These are phyloP conservation scores for Lasiodiplodia hormozganensis DNA, from an alignment of 2,329 filamentous ascomycete species.

Conservation along the genomic window DNA sequence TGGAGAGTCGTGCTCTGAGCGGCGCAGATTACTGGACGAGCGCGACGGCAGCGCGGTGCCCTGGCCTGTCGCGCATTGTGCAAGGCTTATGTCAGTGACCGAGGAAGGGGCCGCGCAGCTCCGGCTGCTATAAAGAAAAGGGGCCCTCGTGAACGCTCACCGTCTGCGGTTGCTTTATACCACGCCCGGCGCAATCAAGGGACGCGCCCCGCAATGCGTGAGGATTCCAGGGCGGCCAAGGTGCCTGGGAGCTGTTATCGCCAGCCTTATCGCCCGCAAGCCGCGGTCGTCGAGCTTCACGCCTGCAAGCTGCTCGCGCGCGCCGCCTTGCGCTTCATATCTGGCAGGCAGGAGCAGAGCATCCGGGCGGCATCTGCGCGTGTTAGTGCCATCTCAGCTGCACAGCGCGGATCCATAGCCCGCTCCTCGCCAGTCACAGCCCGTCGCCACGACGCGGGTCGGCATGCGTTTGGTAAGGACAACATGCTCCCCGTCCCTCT, in stretches of 20 bases:
- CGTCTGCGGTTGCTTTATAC: conserved; percentile 15
- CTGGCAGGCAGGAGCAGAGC: not conserved
- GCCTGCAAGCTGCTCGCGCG: not conserved
- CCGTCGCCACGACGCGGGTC: conserved; percentile 12
- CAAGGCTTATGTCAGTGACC: conserved; percentile 28
- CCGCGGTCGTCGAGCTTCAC: conserved; percentile 4
- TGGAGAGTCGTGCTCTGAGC: conserved; percentile 20
- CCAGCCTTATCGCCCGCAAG: conserved; percentile 8
- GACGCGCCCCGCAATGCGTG: conserved; percentile 16
- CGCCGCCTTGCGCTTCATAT: not conserved
- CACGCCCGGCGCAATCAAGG: conserved; percentile 6
- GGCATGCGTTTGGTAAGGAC: conserved; percentile 1
- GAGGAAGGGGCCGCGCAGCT: conserved; percentile 14
- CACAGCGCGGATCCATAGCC: conserved; percentile 21
- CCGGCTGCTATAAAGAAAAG: conserved; percentile 21
- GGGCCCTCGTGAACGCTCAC: conserved; percentile 22
- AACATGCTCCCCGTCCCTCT: conserved; percentile 10
- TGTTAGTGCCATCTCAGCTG: conserved; percentile 15
- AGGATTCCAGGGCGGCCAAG: conserved; percentile 1
- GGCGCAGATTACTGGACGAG: conserved; percentile 19
- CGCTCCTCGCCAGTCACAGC: conserved; percentile 6
- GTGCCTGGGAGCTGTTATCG: conserved; percentile 15
- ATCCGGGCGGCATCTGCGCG: conserved; percentile 9
- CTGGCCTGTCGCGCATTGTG: conserved; percentile 21
- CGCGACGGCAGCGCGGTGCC: conserved; percentile 9